Conservation (phyloP, 495 filamentous ascomycete genomes). For the Neurospora sp. region DNA sequence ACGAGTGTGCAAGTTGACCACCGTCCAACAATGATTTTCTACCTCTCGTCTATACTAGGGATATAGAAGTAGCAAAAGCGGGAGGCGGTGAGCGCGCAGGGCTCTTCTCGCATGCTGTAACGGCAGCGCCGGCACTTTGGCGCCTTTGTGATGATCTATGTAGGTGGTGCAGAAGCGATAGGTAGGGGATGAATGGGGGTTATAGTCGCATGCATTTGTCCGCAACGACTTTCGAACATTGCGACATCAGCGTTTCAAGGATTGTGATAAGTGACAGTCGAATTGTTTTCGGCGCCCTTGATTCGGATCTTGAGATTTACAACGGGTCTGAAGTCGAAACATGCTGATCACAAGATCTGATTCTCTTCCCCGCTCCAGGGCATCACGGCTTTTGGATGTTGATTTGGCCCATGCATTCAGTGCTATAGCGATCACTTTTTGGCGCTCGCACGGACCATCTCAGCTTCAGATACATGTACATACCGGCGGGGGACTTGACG, state of each 20-base stretch:
- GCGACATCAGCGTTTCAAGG: not conserved
- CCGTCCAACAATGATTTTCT: not conserved
- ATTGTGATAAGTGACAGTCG: not conserved
- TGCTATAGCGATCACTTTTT: not conserved
- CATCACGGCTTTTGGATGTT: not conserved
- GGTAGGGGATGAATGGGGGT: not conserved
- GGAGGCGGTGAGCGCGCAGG: not conserved
- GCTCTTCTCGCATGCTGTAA: not conserved
- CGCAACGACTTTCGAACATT: not conserved
- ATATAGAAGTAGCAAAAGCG: not conserved
- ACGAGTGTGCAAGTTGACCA: not conserved
- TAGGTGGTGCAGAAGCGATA: not conserved
- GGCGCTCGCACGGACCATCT: not conserved
- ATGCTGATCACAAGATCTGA: not conserved
- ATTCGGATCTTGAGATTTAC: not conserved
- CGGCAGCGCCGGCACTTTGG: not conserved
- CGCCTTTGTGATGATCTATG: not conserved
- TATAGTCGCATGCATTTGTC: not conserved
- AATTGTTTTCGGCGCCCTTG: not conserved
- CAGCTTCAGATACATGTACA: not conserved
- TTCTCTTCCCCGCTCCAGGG: not conserved
- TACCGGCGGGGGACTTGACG: not conserved
- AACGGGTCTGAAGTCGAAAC: not conserved
- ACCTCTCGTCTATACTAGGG: not conserved
- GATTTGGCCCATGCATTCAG: not conserved